These are phyloP conservation scores for Hypsizygus ulmarius DNA, from an alignment of 1,284 basidiomycete species.

Conservation along the genomic window DNA sequence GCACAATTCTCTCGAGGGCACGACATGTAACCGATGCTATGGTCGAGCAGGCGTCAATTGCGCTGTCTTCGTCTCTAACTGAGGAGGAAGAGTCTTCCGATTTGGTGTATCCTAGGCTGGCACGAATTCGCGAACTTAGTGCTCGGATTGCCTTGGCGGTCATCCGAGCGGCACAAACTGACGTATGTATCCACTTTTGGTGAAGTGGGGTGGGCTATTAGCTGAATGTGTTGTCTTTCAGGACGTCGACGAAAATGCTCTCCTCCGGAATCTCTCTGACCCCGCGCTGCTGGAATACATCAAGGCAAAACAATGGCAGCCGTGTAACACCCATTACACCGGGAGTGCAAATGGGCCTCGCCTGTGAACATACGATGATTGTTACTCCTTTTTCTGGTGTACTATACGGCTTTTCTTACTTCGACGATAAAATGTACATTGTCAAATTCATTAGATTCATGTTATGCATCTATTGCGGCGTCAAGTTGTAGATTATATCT, in stretches of 20 bases:
- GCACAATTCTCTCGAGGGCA: slow-evolving; percentile 60
- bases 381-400: neutral
- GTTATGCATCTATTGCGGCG: slow-evolving; percentile 42
- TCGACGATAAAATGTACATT: neutral
- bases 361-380: slow-evolving; percentile 4
- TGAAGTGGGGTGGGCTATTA: neutral
- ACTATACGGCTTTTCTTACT: too few relatives aligned
- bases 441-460: neutral
- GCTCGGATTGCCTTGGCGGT: slow-evolving; percentile 61
- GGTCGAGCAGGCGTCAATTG: slow-evolving; percentile 57
- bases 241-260: slow-evolving; percentile 45
- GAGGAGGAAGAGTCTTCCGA: slow-evolving; percentile 54
- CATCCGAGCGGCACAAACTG: slow-evolving; percentile 61
- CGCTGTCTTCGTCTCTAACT: slow-evolving; percentile 63
- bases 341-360: slow-evolving; percentile 7
- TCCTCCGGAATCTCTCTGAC: slow-evolving; percentile 49
- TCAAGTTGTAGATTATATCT: slow-evolving; percentile 30
- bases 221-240: slow-evolving; percentile 20
- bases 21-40: slow-evolving; percentile 60
- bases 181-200: slow-evolving; percentile 36
- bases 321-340: slow-evolving; percentile 27
- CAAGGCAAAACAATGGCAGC: slow-evolving; percentile 58
- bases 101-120: slow-evolving; percentile 63
- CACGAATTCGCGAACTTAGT: slow-evolving; percentile 68
- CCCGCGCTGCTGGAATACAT: slow-evolving; percentile 48